A percentile compares a stretch with the other conserved stretches of the same genome.
phyloP scores from a whole-genome alignment of 139 green algal species.

The Chlorella sp. region DNA sequence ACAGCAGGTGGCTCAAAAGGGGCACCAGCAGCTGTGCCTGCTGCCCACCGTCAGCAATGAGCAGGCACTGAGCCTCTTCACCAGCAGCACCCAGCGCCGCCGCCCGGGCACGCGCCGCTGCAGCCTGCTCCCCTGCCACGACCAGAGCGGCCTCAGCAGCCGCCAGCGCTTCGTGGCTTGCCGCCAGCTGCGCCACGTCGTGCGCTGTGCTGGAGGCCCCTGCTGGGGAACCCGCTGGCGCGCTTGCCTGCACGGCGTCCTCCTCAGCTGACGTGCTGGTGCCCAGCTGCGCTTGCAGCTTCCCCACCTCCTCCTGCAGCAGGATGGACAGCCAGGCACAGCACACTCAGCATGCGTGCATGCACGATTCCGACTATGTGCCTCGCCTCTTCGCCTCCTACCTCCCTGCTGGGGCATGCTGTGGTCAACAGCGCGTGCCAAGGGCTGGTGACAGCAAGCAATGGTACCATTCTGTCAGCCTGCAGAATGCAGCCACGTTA shows the following conservation, averaged over 20 bases:
- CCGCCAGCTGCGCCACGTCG: constrained; percentile 9
- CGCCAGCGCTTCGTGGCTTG: not conserved
- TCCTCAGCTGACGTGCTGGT: not conserved
- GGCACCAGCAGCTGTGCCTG: not conserved
- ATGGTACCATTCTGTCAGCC: too few species aligned
- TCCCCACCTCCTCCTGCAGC: not conserved
- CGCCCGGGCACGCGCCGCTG: not conserved
- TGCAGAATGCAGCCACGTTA: too few species aligned
- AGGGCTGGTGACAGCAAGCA: too few species aligned
- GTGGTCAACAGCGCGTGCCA: too few species aligned
- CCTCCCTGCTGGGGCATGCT: too few species aligned
- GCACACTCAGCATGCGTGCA: too few species aligned
- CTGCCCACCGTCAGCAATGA: too few species aligned
- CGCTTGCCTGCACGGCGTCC: not conserved
- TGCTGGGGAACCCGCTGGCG: not conserved
- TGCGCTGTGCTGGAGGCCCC: not conserved
- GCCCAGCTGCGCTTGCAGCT: not conserved
- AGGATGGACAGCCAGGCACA: too few species aligned
- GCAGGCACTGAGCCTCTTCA: too few species aligned
- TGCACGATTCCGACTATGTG: too few species aligned
- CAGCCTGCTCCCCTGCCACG: not conserved
- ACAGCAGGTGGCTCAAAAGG: not conserved
- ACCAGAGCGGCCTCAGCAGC: not conserved
- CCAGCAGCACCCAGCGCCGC: not conserved
- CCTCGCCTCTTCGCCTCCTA: too few species aligned